Base-by-base conservation (phyloP, 2,329 filamentous ascomycete species). In the Venturia carpophila region DNA sequence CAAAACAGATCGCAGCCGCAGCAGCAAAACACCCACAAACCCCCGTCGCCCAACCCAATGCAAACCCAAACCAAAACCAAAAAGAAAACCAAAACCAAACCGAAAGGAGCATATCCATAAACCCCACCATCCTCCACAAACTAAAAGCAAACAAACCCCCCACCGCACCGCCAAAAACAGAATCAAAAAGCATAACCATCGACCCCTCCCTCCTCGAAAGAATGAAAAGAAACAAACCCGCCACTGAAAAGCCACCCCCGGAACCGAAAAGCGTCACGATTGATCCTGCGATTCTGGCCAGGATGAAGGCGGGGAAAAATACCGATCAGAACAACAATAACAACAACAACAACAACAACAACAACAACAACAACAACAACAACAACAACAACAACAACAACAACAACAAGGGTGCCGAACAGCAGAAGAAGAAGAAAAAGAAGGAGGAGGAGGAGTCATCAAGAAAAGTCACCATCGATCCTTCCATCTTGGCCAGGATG, bases 401-500 rank as follows among this genome's bases (percentile, higher is more conserved):
- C n/a, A n/a, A n/a, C n/a, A n/a, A n/a, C n/a, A n/a, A n/a, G n/a
- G n/a, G n/a, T n/a, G n/a, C n/a, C n/a, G n/a, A n/a, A n/a, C n/a
- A n/a, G n/a, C n/a, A n/a, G n/a, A n/a, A n/a, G n/a, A n/a, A n/a
- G n/a, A n/a, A n/a, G n/a, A n/a, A n/a, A n/a, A n/a, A n/a, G n/a
- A n/a, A n/a, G n/a, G n/a, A n/a, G n/a, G n/a, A n/a, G n/a, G n/a
- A n/a, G n/a, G n/a, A n/a, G n/a, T 3, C 30, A 34, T 37, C 43
- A 2, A 65, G 58, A 34, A 21, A 27, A 0, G 60, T 63, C 3
- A 56, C 62, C n/a, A 56, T 67, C 24, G 63, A 65, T 60, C 64
- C 66, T 10, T 34, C 30, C n/a, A 45, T 67, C 7, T 58, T 67
- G 64, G 64, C 58, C 24, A 65, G 56, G 56, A 65, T 67, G 64